A percentile compares a stretch with the other conserved stretches of the same genome.
Conservation (phyloP, 164 flowering plant genomes). For the Piper betle region DNA sequence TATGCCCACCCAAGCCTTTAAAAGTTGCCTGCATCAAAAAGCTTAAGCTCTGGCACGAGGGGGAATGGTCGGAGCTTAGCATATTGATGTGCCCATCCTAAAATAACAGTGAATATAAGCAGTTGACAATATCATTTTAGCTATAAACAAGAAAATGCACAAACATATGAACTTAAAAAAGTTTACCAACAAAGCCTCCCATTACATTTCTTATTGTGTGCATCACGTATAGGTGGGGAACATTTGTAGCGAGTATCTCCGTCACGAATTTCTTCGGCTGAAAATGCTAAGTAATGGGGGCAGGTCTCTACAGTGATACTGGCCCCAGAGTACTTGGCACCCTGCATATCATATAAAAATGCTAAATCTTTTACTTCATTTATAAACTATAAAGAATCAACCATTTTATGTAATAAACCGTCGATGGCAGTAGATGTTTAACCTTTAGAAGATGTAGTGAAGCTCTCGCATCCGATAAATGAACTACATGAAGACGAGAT, state of each 20-base stretch:
- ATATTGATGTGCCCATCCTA: slow-evolving; percentile 85
- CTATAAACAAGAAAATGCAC: background rate
- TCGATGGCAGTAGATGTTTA: background rate
- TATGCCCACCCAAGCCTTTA: slow-evolving; percentile 97
- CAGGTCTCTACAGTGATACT: slow-evolving; percentile 91
- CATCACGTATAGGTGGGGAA: slow-evolving; percentile 88
- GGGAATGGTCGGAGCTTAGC: slow-evolving; percentile 98
- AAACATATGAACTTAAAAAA: background rate
- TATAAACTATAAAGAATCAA: no score
- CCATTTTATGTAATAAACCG: no score
- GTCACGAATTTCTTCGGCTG: slow-evolving; percentile 82
- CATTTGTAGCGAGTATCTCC: slow-evolving; percentile 98
- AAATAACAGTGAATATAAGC: slow-evolving; percentile 6
- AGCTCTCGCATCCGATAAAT: slow-evolving; percentile 73
- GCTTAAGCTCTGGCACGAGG: slow-evolving; percentile 83
- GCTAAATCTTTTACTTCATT: background rate
- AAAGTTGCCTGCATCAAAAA: slow-evolving; percentile 67
- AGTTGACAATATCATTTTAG: background rate
- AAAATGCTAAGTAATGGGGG: slow-evolving; percentile 90
- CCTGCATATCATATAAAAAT: slow-evolving; percentile 24
- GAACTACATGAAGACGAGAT: slow-evolving; percentile 96
- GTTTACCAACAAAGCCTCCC: slow-evolving; percentile 65
- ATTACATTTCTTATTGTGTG: slow-evolving; percentile 57
- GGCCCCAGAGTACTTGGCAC: slow-evolving; percentile 63
- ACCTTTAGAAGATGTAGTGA: slow-evolving; percentile 84